Evolutionary conservation across 805 yeast species (phyloP).

Genomic region (Starmerella vitae): DNA sequence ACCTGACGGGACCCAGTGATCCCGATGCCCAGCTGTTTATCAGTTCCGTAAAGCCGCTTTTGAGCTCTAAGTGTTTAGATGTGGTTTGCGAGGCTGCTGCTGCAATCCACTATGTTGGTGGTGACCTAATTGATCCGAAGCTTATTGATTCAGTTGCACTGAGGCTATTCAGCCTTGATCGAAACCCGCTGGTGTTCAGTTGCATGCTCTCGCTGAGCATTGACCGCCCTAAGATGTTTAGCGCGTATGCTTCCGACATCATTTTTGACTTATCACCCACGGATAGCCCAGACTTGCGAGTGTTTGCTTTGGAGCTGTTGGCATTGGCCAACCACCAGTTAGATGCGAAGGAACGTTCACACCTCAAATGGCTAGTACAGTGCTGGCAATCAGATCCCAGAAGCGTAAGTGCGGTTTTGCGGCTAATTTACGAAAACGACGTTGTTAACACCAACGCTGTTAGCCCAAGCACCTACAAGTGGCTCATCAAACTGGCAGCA

Average conservation of each 20-base stretch:
- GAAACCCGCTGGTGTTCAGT: slow-evolving; percentile 34
- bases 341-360: slow-evolving; percentile 32
- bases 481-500: slow-evolving; percentile 15
- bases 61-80: slow-evolving; percentile 41
- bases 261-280: slow-evolving; percentile 41
- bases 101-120: slow-evolving; percentile 43
- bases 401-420: slow-evolving; percentile 5
- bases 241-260: slow-evolving; percentile 21
- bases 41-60: slow-evolving; percentile 34
- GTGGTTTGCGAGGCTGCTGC: slow-evolving; percentile 51
- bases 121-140: slow-evolving; percentile 43
- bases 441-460: background rate
- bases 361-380: slow-evolving; percentile 23
- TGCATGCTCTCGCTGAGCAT: slow-evolving; percentile 33
- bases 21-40: slow-evolving; percentile 47
- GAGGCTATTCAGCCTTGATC: slow-evolving; percentile 35
- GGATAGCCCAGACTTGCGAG: slow-evolving; percentile 36
- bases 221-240: slow-evolving; percentile 27
- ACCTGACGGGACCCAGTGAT: slow-evolving; percentile 43
- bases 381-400: slow-evolving; percentile 12
- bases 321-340: slow-evolving; percentile 33
- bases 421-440: background rate
- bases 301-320: slow-evolving; percentile 39
- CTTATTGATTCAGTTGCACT: slow-evolving; percentile 37
- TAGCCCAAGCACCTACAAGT: slow-evolving; percentile 4